Base-by-base conservation (phyloP, 495 filamentous ascomycete species). In the Tuber borchii region DNA sequence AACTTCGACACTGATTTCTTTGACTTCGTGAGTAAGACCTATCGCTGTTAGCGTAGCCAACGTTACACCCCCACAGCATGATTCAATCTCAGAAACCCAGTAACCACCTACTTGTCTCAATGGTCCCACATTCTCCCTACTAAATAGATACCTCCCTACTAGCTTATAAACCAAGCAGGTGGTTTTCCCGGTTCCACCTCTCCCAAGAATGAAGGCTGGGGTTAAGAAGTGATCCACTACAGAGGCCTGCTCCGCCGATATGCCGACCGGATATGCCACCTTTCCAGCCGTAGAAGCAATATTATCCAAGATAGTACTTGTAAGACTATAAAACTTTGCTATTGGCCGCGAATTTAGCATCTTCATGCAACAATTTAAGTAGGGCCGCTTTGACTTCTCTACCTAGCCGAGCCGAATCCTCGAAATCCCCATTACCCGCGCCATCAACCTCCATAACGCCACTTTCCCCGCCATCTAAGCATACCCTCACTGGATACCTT, bases 141-240 rank as follows among this genome's bases (percentile, higher is more conserved):
- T 74, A 40, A 40, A 77, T 22, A 19, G 9, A 20, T 5, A 65
- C 9, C 76, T 78, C 19, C 78, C 70, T 12, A 85, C 69, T 16
- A 87, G 72, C 68, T 87, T 86, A 48, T 83, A 86, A 9, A 86
- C 71, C 0, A 87, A 71, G 43, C 86, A 87, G 0, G 85, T 86
- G 37, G 37, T 39, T 39, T 39, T 39, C 37, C 37, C 37, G 37
- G 37, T 39, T 4, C 37, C 37, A 4, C 37, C 4, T 39, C 37
- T 39, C 37, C 37, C 37, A 4, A 39, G 37, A 39, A 39, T 39
- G 37, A 39, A 39, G 37, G 37, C 37, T 39, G 37, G 37, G 37
- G 37, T 1, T 39, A 39, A 4, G 4, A 39, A 39, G 37, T 39
- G 37, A 39, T 39, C 4, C 37, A 39, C 37, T 4, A 39, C 37